A percentile compares a stretch with the other conserved stretches of the same genome.
These are phyloP conservation scores for Bombardia bombarda DNA, from an alignment of 495 filamentous ascomycete species.

Conservation along the genomic window DNA sequence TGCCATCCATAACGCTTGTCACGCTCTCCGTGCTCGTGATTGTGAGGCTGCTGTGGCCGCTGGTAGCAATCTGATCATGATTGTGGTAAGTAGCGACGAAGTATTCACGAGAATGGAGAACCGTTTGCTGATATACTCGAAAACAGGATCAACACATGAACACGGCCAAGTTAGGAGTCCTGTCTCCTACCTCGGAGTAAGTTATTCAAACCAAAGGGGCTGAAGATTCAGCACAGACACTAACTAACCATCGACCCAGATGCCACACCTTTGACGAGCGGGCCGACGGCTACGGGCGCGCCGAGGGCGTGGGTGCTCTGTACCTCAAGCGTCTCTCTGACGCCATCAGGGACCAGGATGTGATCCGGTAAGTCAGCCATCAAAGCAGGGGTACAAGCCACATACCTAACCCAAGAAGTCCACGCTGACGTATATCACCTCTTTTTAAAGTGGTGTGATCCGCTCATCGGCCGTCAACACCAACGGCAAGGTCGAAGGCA, in stretches of 20 bases:
- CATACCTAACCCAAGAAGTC: too few species aligned
- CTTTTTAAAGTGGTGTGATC: conserved; percentile 53
- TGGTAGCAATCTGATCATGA: conserved; percentile 20
- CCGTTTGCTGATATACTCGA: too few species aligned
- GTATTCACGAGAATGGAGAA: too few species aligned
- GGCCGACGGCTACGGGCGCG: conserved; percentile 57
- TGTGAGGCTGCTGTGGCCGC: conserved; percentile 22
- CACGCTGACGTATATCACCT: too few species aligned
- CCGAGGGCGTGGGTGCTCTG: conserved; percentile 47
- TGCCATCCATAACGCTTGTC: conserved; percentile 43
- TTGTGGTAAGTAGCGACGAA: too few species aligned
- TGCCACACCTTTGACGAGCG: conserved; percentile 52
- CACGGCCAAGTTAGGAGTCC: conserved; percentile 2
- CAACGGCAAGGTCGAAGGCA: conserved; percentile 39
- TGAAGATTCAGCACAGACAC: too few species aligned
- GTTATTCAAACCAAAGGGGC: too few species aligned
- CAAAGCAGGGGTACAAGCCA: too few species aligned
- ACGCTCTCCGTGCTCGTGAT: conserved; percentile 34
- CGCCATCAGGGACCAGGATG: conserved; percentile 40
- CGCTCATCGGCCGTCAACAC: conserved; percentile 44
- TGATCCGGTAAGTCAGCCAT: too few species aligned
- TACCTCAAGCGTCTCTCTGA: conserved; percentile 46
- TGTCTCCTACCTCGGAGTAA: too few species aligned
- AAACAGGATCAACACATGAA: neutral
- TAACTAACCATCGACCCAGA: conserved; percentile 38